Conservation (phyloP, 768 basidiomycete genomes). For the Naganishia onofrii region DNA sequence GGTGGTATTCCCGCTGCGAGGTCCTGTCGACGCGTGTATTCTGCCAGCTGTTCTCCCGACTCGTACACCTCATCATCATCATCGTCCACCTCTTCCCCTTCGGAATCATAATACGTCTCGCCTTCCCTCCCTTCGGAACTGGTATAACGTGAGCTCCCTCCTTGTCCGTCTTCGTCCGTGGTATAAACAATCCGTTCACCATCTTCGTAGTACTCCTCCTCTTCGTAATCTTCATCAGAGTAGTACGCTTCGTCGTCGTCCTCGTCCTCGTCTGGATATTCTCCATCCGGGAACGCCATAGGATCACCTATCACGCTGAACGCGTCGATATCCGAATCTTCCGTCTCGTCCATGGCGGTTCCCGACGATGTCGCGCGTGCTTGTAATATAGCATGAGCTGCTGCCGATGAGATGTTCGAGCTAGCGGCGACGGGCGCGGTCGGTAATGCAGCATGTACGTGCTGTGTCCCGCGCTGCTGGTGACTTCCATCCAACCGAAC, state of each 20-base stretch:
- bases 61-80: slow-evolving; percentile 26
- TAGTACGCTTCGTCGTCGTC: slow-evolving; percentile 28
- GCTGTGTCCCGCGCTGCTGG: neutral
- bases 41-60: slow-evolving; percentile 2
- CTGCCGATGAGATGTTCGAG: neutral
- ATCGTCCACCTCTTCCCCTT: slow-evolving; percentile 22
- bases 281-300: neutral
- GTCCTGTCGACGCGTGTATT: neutral
- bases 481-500: neutral
- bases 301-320: slow-evolving; percentile 11
- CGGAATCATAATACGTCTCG: slow-evolving; percentile 23
- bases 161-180: slow-evolving; percentile 16
- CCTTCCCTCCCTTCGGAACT: neutral
- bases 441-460: neutral
- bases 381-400: neutral
- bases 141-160: neutral
- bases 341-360: neutral
- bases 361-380: slow-evolving; percentile 2
- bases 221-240: slow-evolving; percentile 21
- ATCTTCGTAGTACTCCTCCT: slow-evolving; percentile 12
- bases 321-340: slow-evolving; percentile 16
- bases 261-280: slow-evolving; percentile 14
- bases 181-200: slow-evolving; percentile 12
- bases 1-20: neutral
- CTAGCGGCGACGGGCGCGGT: neutral